Evolutionary conservation across 345 rosid genomes (phyloP).

Genomic region (Orychophragmus violaceus): DNA sequence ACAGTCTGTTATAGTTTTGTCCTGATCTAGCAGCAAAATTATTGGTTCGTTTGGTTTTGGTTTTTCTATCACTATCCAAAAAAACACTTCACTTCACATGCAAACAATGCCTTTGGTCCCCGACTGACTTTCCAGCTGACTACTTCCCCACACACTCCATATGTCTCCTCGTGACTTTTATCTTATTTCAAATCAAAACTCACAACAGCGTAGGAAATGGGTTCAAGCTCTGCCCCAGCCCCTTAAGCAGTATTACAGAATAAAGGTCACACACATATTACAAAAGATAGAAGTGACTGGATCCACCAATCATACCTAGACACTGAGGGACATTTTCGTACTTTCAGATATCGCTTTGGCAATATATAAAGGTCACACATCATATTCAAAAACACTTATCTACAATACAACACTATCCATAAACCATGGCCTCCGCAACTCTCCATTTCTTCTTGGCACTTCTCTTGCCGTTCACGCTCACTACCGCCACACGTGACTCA

Average conservation of each 20-base stretch:
- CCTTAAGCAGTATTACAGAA: too few species aligned
- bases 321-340: conserved; percentile 1
- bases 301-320: background rate
- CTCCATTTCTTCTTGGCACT: conserved; percentile 19
- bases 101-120: background rate
- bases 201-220: background rate
- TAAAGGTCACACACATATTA: too few species aligned
- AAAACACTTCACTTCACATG: conserved; percentile 24
- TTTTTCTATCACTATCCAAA: conserved; percentile 16
- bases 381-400: conserved; percentile 4
- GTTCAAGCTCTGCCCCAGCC: too few species aligned
- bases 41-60: conserved; percentile 12
- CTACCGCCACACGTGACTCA: conserved; percentile 37
- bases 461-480: conserved; percentile 28
- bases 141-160: background rate
- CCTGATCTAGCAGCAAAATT: background rate
- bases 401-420: conserved; percentile 26
- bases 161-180: conserved; percentile 1
- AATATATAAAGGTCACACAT: conserved; percentile 3
- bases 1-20: conserved; percentile 19
- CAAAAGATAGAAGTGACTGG: background rate
- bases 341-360: background rate
- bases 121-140: background rate
- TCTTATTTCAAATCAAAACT: background rate
- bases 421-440: conserved; percentile 40